Conservation (phyloP, 768 basidiomycete genomes). For the Guyanaporus albipodus region DNA sequence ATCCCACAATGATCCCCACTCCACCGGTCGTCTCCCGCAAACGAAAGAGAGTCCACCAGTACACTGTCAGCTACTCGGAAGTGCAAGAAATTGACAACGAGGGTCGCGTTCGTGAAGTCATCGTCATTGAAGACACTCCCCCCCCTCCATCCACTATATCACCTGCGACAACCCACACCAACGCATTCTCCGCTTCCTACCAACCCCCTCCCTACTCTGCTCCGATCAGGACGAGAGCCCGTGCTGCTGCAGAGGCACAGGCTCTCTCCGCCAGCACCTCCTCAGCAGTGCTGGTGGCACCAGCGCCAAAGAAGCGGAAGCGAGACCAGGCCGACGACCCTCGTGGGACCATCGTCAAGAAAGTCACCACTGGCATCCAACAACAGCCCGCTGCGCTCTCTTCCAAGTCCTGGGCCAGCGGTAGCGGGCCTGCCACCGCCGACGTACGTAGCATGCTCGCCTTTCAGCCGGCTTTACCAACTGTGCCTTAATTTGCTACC, state of each 20-base stretch:
- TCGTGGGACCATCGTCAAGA: constrained; percentile 65
- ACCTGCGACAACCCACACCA: constrained; percentile 66
- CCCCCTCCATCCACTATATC: constrained; percentile 75
- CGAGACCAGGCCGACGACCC: constrained; percentile 72
- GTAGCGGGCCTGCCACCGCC: constrained; percentile 58
- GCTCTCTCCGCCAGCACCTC: constrained; percentile 63
- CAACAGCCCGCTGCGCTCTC: constrained; percentile 47
- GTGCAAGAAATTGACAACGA: constrained; percentile 81
- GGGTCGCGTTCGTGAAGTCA: constrained; percentile 78
- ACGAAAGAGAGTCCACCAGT: constrained; percentile 78
- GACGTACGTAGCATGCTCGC: constrained; percentile 50
- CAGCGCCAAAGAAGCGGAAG: constrained; percentile 81
- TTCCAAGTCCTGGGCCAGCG: constrained; percentile 64
- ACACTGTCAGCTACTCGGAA: constrained; percentile 82
- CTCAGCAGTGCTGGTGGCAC: constrained; percentile 60
- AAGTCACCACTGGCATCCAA: constrained; percentile 48
- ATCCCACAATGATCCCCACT: constrained; percentile 65
- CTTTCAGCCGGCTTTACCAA: constrained; percentile 15
- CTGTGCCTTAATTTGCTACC: constrained; percentile 28
- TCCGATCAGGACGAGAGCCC: constrained; percentile 78
- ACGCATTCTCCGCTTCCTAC: constrained; percentile 73
- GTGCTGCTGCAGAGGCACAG: constrained; percentile 84
- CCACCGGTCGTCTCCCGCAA: constrained; percentile 73
- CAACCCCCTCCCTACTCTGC: constrained; percentile 73
- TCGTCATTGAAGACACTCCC: constrained; percentile 91